phyloP scores from a whole-genome alignment of 768 basidiomycete species.

The Psilocybe azurescens region DNA sequence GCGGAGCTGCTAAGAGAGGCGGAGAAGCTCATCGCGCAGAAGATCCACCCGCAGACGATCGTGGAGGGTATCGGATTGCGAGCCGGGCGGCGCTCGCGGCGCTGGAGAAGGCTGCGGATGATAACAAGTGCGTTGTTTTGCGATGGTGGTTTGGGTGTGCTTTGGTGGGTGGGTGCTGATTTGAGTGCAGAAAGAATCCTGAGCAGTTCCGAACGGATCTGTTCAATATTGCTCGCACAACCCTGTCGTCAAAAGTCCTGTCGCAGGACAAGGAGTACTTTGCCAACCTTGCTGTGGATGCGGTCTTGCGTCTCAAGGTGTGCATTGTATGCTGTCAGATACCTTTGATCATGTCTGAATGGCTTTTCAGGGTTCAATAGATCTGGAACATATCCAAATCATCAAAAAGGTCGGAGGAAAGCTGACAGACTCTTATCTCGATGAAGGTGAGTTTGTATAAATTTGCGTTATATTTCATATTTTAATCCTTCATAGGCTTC shows the following conservation, averaged over 20 bases:
- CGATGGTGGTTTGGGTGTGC: neutral
- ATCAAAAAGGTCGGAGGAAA: slow-evolving; percentile 99
- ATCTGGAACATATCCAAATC: slow-evolving; percentile 97
- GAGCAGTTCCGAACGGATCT: slow-evolving; percentile 85
- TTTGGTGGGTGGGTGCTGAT: slow-evolving; percentile 1
- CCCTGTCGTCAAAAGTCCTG: slow-evolving; percentile 94
- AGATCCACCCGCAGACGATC: slow-evolving; percentile 98
- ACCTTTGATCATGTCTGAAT: slow-evolving; percentile 3
- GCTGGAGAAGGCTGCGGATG: slow-evolving; percentile 79
- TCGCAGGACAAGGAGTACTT: slow-evolving; percentile 98
- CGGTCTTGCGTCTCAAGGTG: slow-evolving; percentile 90
- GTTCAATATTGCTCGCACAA: slow-evolving; percentile 96
- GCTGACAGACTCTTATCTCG: slow-evolving; percentile 96
- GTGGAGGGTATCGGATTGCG: slow-evolving; percentile 97
- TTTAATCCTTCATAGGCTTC: slow-evolving; percentile 63
- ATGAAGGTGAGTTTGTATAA: slow-evolving; percentile 71
- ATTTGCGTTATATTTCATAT: neutral
- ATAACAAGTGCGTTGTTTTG: slow-evolving; percentile 77
- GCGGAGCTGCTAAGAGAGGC: slow-evolving; percentile 93
- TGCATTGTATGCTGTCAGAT: neutral
- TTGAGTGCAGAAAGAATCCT: slow-evolving; percentile 63
- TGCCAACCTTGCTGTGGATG: slow-evolving; percentile 96
- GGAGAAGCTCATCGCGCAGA: slow-evolving; percentile 89
- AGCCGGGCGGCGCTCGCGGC: slow-evolving; percentile 84
- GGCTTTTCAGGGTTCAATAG: slow-evolving; percentile 81